phyloP scores from a whole-genome alignment of 2,329 filamentous ascomycete genomes.

The Alternaria alternata region DNA sequence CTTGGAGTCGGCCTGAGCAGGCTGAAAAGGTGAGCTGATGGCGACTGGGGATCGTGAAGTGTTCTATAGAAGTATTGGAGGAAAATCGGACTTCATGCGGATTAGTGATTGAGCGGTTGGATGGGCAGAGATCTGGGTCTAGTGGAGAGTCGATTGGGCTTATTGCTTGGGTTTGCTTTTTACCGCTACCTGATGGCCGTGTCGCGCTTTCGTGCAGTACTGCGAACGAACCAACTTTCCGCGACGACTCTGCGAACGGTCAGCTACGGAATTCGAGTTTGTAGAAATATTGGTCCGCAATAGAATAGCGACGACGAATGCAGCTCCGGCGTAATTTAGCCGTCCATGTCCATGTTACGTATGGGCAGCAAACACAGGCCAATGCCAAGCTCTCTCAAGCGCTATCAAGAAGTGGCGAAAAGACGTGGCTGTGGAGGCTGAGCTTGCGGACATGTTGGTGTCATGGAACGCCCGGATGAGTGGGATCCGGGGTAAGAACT shows the following conservation, averaged over 20 bases:
- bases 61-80: neutral
- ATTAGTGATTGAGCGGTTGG: neutral
- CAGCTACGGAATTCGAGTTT: neutral
- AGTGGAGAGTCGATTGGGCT: neutral
- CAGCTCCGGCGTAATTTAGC: neutral
- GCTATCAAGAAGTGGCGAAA: constrained; percentile 1
- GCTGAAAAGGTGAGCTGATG: neutral
- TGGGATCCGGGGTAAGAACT: constrained; percentile 3
- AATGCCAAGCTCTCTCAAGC: neutral
- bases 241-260: neutral
- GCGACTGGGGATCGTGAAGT: neutral
- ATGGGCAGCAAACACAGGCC: neutral
- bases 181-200: neutral
- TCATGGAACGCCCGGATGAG: constrained; percentile 14
- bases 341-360: neutral
- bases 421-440: constrained; percentile 29
- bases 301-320: neutral
- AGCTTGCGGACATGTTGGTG: constrained; percentile 10
- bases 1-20: constrained; percentile 22
- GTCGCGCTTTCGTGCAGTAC: neutral
- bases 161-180: neutral
- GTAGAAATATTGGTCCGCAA: neutral
- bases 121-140: neutral
- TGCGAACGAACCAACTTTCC: neutral
- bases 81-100: neutral